Base-by-base conservation (phyloP, 148 eudicot genomes). In the Polygonum aviculare region DNA sequence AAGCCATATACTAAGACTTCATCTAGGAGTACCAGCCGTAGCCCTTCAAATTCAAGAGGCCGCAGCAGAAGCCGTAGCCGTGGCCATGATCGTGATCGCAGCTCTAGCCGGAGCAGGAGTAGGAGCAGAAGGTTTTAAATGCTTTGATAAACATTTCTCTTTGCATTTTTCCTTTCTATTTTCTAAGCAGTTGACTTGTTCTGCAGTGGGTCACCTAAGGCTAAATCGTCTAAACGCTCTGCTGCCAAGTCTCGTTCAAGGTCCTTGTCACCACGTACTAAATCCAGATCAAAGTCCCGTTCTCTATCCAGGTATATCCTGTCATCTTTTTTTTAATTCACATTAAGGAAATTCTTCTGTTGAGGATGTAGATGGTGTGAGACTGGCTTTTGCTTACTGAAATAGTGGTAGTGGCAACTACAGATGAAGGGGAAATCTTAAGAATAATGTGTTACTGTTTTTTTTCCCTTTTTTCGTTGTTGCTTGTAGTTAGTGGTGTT, bases 1-100 rank as follows among this genome's bases (percentile, higher is more conserved):
- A 88, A 82, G 79, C 88, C 75, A 80, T 83, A 48, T 75, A 91
- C 89, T 52, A 74, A 82, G 73, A 89, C 89, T 76, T 88, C 90
- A 33, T 89, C 94, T 82, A 80, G 84, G 63, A 79, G 81, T 57
- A 12, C 77, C 16, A 79, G 81, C 31, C 60, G 60, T n/a, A 54
- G 60, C 6, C 60, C 60, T 54, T 54, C 60, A 54, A 54, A 54
- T 54, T 54, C 60, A 18, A 47, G 79, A 21, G 82, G 87, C 72
- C 79, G 85, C 80, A 83, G 85, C 76, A 80, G 78, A 52, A 85
- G 88, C 85, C 77, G 88, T 78, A 87, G 87, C 70, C 88, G 60
- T 54, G 60, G 60, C 60, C 60, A 19, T 21, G 21, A 54, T 54
- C 60, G 26, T n/a, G 26, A 54, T 54, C 60, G 26, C 26, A 54